phyloP scores from a whole-genome alignment of 140 eudicot genomes.

The Anethum foeniculum region DNA sequence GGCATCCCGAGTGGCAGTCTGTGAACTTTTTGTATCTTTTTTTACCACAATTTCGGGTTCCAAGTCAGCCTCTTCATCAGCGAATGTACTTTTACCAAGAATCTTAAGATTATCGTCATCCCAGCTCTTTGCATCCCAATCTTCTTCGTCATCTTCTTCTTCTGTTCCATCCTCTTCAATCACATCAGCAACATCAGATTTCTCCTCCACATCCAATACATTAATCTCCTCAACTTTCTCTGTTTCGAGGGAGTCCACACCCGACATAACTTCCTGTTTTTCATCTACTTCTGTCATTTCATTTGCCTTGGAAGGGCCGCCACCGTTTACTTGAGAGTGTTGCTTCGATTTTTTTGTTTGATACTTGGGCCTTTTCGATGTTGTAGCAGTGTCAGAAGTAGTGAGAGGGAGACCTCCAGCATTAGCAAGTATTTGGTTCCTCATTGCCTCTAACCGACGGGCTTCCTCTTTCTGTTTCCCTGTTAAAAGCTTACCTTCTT shows the following conservation, averaged over 20 bases:
- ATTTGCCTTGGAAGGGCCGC: conserved; percentile 27
- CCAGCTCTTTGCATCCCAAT: conserved; percentile 99
- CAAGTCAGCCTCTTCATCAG: conserved; percentile 69
- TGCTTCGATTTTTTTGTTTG: conserved; percentile 59
- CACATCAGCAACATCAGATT: conserved; percentile 25
- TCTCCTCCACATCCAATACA: conserved; percentile 27
- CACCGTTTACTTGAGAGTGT: conserved; percentile 48
- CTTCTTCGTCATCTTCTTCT: conserved; percentile 71
- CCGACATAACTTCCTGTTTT: conserved; percentile 25
- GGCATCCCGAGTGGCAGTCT: conserved; percentile 18
- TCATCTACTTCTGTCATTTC: conserved; percentile 30
- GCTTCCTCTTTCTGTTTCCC: conserved; percentile 84
- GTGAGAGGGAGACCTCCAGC: conserved; percentile 44
- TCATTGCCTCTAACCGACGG: conserved; percentile 64
- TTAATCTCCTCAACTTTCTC: conserved; percentile 53
- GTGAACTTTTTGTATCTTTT: conserved; percentile 43
- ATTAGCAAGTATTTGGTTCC: conserved; percentile 73
- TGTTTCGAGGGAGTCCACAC: conserved; percentile 24
- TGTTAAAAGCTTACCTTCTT: conserved; percentile 68
- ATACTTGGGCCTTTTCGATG: conserved; percentile 62
- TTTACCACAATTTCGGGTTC: conserved; percentile 41
- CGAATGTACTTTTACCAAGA: conserved; percentile 62
- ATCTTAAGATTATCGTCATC: conserved; percentile 72
- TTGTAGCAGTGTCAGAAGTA: conserved; percentile 39
- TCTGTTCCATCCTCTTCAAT: conserved; percentile 43